Conservation (phyloP, 2,329 filamentous ascomycete genomes). For the Nigrospora oryzae region DNA sequence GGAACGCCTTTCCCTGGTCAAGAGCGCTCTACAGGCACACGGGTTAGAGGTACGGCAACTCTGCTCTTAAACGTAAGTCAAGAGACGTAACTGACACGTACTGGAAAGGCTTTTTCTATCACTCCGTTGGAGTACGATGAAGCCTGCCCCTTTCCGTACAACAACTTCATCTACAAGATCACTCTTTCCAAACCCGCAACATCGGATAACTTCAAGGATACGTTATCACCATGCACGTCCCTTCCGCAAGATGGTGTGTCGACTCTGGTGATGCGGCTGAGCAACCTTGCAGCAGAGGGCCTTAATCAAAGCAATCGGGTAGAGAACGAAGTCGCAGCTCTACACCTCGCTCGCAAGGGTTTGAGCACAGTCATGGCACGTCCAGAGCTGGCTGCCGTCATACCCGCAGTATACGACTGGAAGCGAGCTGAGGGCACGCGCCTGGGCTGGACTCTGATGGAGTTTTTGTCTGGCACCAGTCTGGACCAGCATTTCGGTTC, state of each 20-base stretch:
- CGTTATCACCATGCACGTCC: slow-evolving; percentile 4
- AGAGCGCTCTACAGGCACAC: too few relatives aligned
- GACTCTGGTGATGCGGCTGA: slow-evolving; percentile 10
- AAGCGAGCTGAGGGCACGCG: slow-evolving; percentile 1
- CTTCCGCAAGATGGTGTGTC: slow-evolving; percentile 6
- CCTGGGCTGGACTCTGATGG: slow-evolving; percentile 14
- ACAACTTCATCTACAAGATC: slow-evolving; percentile 15
- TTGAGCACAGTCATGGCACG: slow-evolving; percentile 1
- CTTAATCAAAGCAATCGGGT: slow-evolving; percentile 14
- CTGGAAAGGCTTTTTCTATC: too few relatives aligned
- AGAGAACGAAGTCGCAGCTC: slow-evolving; percentile 14
- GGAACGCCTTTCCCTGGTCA: too few relatives aligned
- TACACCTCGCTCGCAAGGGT: slow-evolving; percentile 9
- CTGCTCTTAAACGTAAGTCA: too few relatives aligned
- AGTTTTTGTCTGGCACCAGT: slow-evolving; percentile 11
- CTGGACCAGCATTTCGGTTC: slow-evolving; percentile 5
- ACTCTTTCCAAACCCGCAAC: slow-evolving; percentile 5
- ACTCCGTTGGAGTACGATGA: slow-evolving; percentile 4
- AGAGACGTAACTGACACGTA: too few relatives aligned
- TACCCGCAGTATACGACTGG: slow-evolving; percentile 13
- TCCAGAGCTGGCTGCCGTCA: neutral
- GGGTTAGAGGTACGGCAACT: too few relatives aligned
- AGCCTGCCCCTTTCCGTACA: slow-evolving; percentile 7
- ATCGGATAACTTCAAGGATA: slow-evolving; percentile 4
- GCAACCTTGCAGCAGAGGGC: slow-evolving; percentile 10